phyloP scores from a whole-genome alignment of 306 rosid genomes.

The Hylodesmum podocarpum region DNA sequence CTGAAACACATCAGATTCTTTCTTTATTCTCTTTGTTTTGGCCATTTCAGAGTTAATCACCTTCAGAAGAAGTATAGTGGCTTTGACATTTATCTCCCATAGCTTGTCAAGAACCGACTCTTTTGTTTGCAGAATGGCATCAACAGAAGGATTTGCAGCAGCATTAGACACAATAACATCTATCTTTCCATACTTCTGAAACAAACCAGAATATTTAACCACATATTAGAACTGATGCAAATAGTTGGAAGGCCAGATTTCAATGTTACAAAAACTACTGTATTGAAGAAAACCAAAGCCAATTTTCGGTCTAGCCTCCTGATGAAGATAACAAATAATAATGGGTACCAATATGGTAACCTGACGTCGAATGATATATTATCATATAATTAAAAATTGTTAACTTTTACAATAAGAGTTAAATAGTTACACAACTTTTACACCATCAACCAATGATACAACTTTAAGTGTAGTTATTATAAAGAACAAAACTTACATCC shows the following conservation, averaged over 20 bases:
- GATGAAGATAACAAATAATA: conserved; percentile 9
- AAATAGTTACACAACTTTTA: too few species aligned
- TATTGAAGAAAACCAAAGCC: neutral
- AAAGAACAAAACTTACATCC: too few species aligned
- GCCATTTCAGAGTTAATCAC: conserved; percentile 37
- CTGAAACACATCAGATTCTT: conserved; percentile 4
- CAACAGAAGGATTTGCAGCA: conserved; percentile 85
- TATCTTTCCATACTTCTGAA: conserved; percentile 85
- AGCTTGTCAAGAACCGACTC: conserved; percentile 87
- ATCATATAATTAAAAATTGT: too few species aligned
- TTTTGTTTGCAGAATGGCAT: conserved; percentile 57
- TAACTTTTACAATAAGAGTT: too few species aligned
- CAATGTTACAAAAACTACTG: neutral
- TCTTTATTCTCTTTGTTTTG: neutral
- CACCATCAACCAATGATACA: too few species aligned
- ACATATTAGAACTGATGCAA: conserved; percentile 12
- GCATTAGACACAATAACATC: conserved; percentile 95
- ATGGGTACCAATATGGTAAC: neutral
- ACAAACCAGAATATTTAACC: conserved; percentile 32
- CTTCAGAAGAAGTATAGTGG: conserved; percentile 84
- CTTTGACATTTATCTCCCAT: conserved; percentile 98
- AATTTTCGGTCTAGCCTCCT: conserved; percentile 6
- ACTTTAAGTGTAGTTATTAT: too few species aligned
- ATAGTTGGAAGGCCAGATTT: neutral
- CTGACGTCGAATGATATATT: neutral